Evolutionary conservation across 306 rosid species (phyloP).

Genomic region (Quercus variabilis): DNA sequence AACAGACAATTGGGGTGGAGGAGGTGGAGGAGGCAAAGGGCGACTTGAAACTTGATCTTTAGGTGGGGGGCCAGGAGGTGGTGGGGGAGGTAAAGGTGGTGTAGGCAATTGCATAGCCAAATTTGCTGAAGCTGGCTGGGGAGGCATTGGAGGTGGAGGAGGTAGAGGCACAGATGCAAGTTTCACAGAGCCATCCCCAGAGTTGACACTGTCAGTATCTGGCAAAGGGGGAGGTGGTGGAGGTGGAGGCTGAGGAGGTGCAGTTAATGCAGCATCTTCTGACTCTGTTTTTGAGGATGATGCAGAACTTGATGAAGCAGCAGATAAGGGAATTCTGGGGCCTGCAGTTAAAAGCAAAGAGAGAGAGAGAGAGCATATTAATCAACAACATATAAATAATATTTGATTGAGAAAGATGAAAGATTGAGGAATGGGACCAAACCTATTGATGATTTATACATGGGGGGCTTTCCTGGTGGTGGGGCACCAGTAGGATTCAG

Average conservation of each 20-base stretch:
- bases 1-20: conserved; percentile 57
- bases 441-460: conserved; percentile 95
- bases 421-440: conserved; percentile 27
- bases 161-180: conserved; percentile 87
- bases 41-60: conserved; percentile 60
- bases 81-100: conserved; percentile 95
- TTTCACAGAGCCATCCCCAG: conserved; percentile 55
- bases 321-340: conserved; percentile 87
- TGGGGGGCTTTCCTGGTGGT: conserved; percentile 99
- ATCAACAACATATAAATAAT: conserved; percentile 15
- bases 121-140: conserved; percentile 56
- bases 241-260: conserved; percentile 62
- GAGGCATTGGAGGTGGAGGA: conserved; percentile 98
- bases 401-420: conserved; percentile 4
- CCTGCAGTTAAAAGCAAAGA: conserved; percentile 48
- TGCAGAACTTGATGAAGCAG: conserved; percentile 78
- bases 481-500: conserved; percentile 99
- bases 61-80: conserved; percentile 96
- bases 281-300: conserved; percentile 67
- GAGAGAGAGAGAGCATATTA: conserved; percentile 9
- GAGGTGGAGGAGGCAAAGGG: conserved; percentile 71
- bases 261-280: conserved; percentile 58
- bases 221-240: conserved; percentile 73
- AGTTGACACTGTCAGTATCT: conserved; percentile 36
- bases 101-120: conserved; percentile 62